phyloP scores from a whole-genome alignment of 176 grass and related monocot genomes.

The Canna indica region DNA sequence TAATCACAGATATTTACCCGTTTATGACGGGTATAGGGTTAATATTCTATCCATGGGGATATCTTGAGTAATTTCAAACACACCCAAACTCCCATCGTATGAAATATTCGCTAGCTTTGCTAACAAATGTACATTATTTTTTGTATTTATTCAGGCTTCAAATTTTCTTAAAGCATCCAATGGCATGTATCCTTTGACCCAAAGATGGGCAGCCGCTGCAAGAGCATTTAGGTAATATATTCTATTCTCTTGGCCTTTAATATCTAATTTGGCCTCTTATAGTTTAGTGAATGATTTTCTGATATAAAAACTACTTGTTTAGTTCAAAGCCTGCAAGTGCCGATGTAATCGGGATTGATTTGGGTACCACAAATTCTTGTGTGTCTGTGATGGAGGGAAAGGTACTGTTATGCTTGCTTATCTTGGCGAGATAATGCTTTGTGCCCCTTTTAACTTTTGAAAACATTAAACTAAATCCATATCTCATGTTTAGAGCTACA shows the following conservation, averaged over 20 bases:
- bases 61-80: too few species aligned
- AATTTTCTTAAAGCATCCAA: constrained; percentile 17
- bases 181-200: constrained; percentile 30
- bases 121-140: neutral
- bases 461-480: neutral
- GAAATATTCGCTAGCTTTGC: too few species aligned
- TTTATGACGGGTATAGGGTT: too few species aligned
- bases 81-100: too few species aligned
- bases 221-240: constrained; percentile 63
- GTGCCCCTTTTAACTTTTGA: neutral
- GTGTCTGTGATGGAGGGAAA: constrained; percentile 83
- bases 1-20: too few species aligned
- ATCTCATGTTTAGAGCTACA: neutral
- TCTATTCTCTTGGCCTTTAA: neutral
- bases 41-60: too few species aligned
- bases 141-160: constrained; percentile 30
- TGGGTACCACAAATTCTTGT: constrained; percentile 45
- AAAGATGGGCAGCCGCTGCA: constrained; percentile 45
- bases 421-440: neutral
- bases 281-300: neutral
- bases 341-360: constrained; percentile 90
- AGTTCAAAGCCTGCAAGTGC: constrained; percentile 58
- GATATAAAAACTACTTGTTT: neutral
- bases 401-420: constrained; percentile 29
- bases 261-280: neutral